Base-by-base conservation (phyloP, 164 flowering plant genomes). In the Piper longum region DNA sequence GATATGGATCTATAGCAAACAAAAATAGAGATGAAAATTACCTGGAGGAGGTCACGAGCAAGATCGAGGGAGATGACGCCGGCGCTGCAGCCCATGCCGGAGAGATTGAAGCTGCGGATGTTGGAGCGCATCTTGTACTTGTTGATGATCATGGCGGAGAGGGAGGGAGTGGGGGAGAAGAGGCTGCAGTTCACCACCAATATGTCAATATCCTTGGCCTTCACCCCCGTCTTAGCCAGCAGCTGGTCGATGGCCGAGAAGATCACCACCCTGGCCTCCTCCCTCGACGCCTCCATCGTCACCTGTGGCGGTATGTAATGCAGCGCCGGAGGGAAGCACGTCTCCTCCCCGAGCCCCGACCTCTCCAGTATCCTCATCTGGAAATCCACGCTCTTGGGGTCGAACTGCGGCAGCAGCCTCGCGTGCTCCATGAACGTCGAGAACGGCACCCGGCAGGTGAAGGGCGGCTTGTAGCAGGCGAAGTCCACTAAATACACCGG, bases 401-500 rank as follows among this genome's bases (percentile, higher is more conserved):
- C 72, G 61, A 75, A 78, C 57, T 66, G 70, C 8, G 79, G 79
- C 13, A 74, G 70, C 36, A 69, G 68, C 40, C 64, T 44, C 6
- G 75, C 64, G 19, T 70, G 77, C 19, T 69, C 67, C 74, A 78
- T 74, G 72, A 76, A 83, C 41, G 40, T 48, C 0, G 66, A 16
- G 60, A 17, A 74, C 36, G 26, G 39, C 55, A 67, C 85, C 43
- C 75, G 43, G 12, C 73, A 70, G 4, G 66, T 65, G 3, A 63
- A 36, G 0, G 85, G 87, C 0, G 95, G 86, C 3, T 66, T 75
- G 61, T 82, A 79, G 59, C 87, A 81, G 3, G 87, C 67, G 65
- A 76, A 87, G 67, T 85, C 95, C 1, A 87, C 80, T 3, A 87
- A 67, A 67, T 76, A 87, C 41, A 87, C 72, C 41, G 86, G 67